Evolutionary conservation across 257 asterid species (phyloP), one percentile per base, ranked within the genome.

Genomic region (Cinchona pubescens): DNA sequence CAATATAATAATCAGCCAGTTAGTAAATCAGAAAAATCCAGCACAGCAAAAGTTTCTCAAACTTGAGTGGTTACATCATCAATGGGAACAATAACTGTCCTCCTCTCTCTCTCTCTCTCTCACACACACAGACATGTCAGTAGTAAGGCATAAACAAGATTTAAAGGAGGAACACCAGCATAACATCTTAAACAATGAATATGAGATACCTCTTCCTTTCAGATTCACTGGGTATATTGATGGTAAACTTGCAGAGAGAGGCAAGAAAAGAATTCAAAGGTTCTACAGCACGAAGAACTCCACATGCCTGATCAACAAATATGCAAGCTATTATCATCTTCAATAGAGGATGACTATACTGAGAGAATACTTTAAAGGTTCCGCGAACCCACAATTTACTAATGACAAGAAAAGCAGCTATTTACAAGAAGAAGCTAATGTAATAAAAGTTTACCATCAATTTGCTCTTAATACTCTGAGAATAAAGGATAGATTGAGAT

Each of bases 241-340:
- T 92, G 76, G 99, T 94, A 83, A 94, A 94, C 84, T 94, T 94
- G 96, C 99, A 94, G 75, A 94, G 97, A 55, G 99, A 94, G 32
- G 99, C 97, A 76, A 94, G 96, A 84, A 90, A 94, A 55, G 99
- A 90, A 84, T 94, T 94, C 86, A 94, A 85, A 75, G 99, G 97
- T 82, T 94, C 99, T 73, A 89, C 92, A 62, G 97, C 92, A 84
- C 77, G 93, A 82, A 94, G 96, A 81, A 94, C 97, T 78, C 99
- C 99, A 77, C 99, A 94, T 72, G 99, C 97, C 99, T 94, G 84
- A 29, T 78, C 67, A 65, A 73, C 74, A 68, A 79, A 66, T 76
- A 84, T 30, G 66, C 67, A 51, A 75, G 53, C 60, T 34, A 63
- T 78, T 2, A 56, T 65, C 25, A 38, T 48, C 61, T 5, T 19